Percentiles rank a stretch among this genome's conserved stretches.
Conservation (phyloP, 106 monocot species). For the Acorus calamus region DNA sequence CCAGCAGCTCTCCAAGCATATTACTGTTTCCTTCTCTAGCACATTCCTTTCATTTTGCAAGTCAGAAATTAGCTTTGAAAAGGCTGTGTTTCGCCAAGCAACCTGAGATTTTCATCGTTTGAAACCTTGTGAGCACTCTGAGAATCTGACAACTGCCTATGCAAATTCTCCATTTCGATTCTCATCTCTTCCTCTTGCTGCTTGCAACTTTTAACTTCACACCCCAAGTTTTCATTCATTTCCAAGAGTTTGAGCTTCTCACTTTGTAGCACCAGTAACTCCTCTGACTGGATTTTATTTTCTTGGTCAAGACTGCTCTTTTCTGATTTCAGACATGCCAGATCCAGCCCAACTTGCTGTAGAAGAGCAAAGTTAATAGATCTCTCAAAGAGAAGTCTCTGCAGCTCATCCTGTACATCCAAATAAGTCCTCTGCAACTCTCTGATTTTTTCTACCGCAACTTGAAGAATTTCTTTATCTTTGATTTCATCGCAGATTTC, state of each 20-base stretch:
- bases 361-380: constrained; percentile 32
- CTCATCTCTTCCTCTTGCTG: constrained; percentile 15
- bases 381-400: constrained; percentile 27
- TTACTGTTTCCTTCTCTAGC: constrained; percentile 32
- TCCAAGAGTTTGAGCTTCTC: constrained; percentile 23
- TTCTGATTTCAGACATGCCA: constrained; percentile 20
- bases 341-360: constrained; percentile 27
- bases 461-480: constrained; percentile 26
- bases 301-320: constrained; percentile 18
- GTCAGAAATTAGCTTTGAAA: constrained; percentile 17
- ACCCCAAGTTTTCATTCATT: constrained; percentile 15
- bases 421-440: constrained; percentile 23
- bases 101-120: constrained; percentile 21
- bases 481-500: constrained; percentile 15
- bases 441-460: constrained; percentile 25
- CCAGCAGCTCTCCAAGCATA: constrained; percentile 26
- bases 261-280: constrained; percentile 11
- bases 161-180: constrained; percentile 18
- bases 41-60: constrained; percentile 21
- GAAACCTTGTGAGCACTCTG: constrained; percentile 16
- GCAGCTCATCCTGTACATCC: constrained; percentile 29
- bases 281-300: constrained; percentile 8
- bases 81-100: constrained; percentile 34
- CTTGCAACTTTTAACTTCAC: constrained; percentile 11
- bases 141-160: constrained; percentile 15